Percentiles rank a stretch among this genome's conserved stretches.
Evolutionary conservation across 345 rosid species (phyloP).

Genomic region (Raphanus raphanistrum): DNA sequence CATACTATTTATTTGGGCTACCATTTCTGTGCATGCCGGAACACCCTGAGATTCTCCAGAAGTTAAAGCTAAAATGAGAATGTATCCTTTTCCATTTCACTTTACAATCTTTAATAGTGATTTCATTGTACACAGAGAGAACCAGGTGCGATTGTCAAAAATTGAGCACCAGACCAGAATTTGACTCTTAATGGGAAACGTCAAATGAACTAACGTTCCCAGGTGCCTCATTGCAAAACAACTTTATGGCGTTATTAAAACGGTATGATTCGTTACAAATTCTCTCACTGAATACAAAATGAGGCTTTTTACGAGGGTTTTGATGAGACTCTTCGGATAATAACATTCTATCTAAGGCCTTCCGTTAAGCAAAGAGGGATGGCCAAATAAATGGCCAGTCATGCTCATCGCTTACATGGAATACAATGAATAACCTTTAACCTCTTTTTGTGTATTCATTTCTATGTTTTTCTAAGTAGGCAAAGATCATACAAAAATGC

Average conservation of each 20-base stretch:
- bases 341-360: conserved; percentile 67
- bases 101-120: not conserved
- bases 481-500: conserved; percentile 69
- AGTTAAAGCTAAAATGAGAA: conserved; percentile 53
- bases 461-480: conserved; percentile 45
- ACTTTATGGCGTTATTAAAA: not conserved
- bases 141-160: conserved; percentile 56
- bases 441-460: not conserved
- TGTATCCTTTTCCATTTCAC: not conserved
- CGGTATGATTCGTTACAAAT: not conserved
- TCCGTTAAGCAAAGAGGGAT: conserved; percentile 68
- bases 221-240: conserved; percentile 36
- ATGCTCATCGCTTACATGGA: conserved; percentile 3
- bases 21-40: conserved; percentile 57
- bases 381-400: conserved; percentile 57
- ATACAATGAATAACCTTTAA: not conserved
- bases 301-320: conserved; percentile 47
- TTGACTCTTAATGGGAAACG: conserved; percentile 57
- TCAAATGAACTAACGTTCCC: conserved; percentile 43
- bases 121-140: conserved; percentile 47
- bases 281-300: conserved; percentile 4
- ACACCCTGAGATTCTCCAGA: conserved; percentile 57
- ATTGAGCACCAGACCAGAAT: conserved; percentile 45
- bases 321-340: conserved; percentile 74
- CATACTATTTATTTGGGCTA: conserved; percentile 78